Base-by-base conservation (phyloP, 2,329 filamentous ascomycete species). In the Juglanconis sp. region DNA sequence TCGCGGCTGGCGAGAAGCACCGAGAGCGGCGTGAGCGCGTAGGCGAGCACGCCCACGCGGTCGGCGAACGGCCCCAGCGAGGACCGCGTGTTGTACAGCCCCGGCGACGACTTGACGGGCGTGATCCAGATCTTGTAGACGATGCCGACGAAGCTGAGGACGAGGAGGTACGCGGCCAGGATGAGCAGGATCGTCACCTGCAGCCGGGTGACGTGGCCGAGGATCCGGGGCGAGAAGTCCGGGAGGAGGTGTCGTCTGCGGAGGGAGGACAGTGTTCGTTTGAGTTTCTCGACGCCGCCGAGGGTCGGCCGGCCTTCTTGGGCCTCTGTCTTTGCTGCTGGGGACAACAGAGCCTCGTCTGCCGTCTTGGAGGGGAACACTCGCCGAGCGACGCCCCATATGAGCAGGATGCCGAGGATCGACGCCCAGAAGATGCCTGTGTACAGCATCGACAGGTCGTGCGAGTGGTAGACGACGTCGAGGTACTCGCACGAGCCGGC, bases 101-200 rank as follows among this genome's bases (percentile, higher is more conserved):
- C 77, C 0, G 80, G 79, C 38, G 72, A 74, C 13, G 77, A 77
- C 69, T 85, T 84, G 55, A 91, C 81, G 0, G 89, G 89, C 0
- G 88, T 91, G 8, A 88, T 71, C 89, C 89, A 92, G 10, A 74
- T 87, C 47, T 81, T 79, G 73, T 91, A 92, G 8, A 79, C 73
- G 61, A 91, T 87, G 36, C 88, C 89, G 11, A 87, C 80, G 53
- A 92, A 89, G 70, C 81, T 84, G 75, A 87, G 91, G 63, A 92
- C 76, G 49, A 84, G 74, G 0, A 92, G 76, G 68, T 93, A 92
- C 2, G 68, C 81, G 1, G 78, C 70, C 1, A 92, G 71, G 9
- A 84, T 72, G 1, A 79, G 70, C 2, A 92, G 76, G 34, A 89
- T 77, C 30, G 85, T 67, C 3, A 92, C 79, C 68, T 92, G 89